A percentile compares a stretch with the other conserved stretches of the same genome.
Evolutionary conservation across 306 rosid genomes (phyloP).

Genomic region (Quercus agrifolia): DNA sequence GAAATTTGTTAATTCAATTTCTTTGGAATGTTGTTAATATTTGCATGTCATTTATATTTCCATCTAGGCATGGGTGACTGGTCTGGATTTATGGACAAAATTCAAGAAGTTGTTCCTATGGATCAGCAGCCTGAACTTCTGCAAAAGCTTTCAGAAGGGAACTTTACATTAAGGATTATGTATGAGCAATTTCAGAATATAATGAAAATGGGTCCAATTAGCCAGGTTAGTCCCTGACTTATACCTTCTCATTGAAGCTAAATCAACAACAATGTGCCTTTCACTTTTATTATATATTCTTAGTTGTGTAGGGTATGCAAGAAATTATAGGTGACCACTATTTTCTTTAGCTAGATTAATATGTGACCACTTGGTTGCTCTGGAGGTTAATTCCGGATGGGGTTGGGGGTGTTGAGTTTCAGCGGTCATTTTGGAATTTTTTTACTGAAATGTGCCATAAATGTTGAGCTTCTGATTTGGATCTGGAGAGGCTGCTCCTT

Average conservation of each 20-base stretch:
- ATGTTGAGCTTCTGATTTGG: neutral
- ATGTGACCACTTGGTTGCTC: neutral
- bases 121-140: conserved; percentile 80
- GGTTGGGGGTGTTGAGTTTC: neutral
- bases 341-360: too few relatives aligned
- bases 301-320: neutral
- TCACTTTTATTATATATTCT: neutral
- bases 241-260: conserved; percentile 5
- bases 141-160: conserved; percentile 78
- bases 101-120: conserved; percentile 88
- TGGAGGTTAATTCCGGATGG: conserved; percentile 23
- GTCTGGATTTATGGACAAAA: conserved; percentile 84
- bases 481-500: neutral
- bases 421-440: neutral
- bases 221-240: conserved; percentile 45
- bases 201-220: conserved; percentile 78
- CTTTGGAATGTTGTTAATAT: neutral
- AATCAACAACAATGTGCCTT: neutral
- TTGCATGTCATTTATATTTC: conserved; percentile 7
- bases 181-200: conserved; percentile 77
- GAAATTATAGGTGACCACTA: neutral
- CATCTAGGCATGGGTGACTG: conserved; percentile 73
- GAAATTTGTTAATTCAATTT: neutral
- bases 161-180: conserved; percentile 82
- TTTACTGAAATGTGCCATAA: neutral